These are phyloP conservation scores for Ceratobasidium theobromae DNA, from an alignment of 1,284 basidiomycete species.

Conservation along the genomic window DNA sequence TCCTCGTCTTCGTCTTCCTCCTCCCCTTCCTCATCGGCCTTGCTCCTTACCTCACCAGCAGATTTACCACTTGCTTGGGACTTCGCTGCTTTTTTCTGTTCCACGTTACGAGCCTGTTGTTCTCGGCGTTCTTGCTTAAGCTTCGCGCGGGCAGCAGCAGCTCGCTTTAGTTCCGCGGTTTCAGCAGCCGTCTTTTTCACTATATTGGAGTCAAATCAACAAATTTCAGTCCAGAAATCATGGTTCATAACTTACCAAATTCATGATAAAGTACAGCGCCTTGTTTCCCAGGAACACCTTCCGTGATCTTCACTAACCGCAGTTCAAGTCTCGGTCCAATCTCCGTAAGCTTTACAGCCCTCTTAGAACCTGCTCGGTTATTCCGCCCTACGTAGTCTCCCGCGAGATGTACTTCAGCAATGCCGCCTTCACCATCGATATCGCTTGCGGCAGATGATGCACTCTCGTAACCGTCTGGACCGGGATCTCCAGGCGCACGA, in stretches of 20 bases:
- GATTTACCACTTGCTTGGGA: slow-evolving; percentile 9
- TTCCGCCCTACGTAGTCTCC: slow-evolving; percentile 94
- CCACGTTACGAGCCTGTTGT: slow-evolving; percentile 87
- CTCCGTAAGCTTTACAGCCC: slow-evolving; percentile 90
- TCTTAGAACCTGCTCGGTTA: slow-evolving; percentile 86
- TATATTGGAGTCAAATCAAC: slow-evolving; percentile 41
- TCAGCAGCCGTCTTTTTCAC: slow-evolving; percentile 84
- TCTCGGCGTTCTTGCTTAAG: slow-evolving; percentile 73
- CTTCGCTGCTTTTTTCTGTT: slow-evolving; percentile 64
- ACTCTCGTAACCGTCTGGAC: slow-evolving; percentile 72
- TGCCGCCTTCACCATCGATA: slow-evolving; percentile 79
- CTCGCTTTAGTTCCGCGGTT: slow-evolving; percentile 61
- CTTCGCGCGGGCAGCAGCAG: slow-evolving; percentile 74
- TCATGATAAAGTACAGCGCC: slow-evolving; percentile 90
- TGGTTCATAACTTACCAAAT: slow-evolving; percentile 60
- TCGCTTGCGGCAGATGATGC: slow-evolving; percentile 68
- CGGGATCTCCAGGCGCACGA: slow-evolving; percentile 64
- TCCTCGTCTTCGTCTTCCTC: slow-evolving; percentile 46
- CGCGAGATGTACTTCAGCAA: slow-evolving; percentile 74
- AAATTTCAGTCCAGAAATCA: background rate
- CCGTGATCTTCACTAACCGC: slow-evolving; percentile 89
- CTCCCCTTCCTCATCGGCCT: slow-evolving; percentile 39
- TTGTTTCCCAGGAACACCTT: slow-evolving; percentile 89
- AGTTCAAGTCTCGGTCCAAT: slow-evolving; percentile 96
- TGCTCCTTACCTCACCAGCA: background rate